Percentiles rank a stretch among this genome's conserved stretches.
Evolutionary conservation across 2,329 filamentous ascomycete genomes (phyloP).

Genomic region (Alternaria solani): DNA sequence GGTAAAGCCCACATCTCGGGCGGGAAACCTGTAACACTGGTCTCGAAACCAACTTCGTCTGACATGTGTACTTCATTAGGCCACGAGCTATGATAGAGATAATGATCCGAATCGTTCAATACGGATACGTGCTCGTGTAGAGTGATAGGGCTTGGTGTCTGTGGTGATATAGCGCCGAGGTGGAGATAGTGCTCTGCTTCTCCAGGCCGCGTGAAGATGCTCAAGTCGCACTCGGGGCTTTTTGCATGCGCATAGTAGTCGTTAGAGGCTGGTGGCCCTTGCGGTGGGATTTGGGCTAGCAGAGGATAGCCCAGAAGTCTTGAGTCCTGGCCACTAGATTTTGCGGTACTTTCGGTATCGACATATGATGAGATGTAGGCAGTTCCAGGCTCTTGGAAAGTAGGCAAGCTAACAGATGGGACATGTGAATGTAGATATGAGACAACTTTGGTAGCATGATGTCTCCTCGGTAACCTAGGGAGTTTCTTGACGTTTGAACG

Average conservation of each 20-base stretch:
- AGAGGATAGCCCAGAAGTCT: constrained; percentile 34
- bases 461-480: constrained; percentile 37
- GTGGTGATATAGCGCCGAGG: constrained; percentile 38
- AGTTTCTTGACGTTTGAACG: constrained; percentile 38
- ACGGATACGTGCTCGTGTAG: constrained; percentile 35
- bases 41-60: constrained; percentile 34
- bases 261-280: constrained; percentile 32
- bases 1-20: constrained; percentile 34
- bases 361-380: constrained; percentile 40
- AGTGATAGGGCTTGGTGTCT: constrained; percentile 41
- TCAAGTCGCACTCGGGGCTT: constrained; percentile 33
- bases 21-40: constrained; percentile 29
- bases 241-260: constrained; percentile 36
- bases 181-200: constrained; percentile 27
- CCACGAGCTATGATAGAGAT: constrained; percentile 35
- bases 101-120: constrained; percentile 29
- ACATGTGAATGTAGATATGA: constrained; percentile 25
- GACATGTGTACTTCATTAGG: constrained; percentile 31
- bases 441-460: constrained; percentile 31
- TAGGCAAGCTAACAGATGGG: constrained; percentile 36
- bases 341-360: constrained; percentile 38
- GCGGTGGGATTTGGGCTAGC: constrained; percentile 40
- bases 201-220: constrained; percentile 25
- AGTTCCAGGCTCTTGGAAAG: constrained; percentile 26
- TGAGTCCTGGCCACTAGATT: constrained; percentile 34